Evolutionary conservation across 352 stramenopile species (phyloP).

Genomic region (Globisporangium parvum): DNA sequence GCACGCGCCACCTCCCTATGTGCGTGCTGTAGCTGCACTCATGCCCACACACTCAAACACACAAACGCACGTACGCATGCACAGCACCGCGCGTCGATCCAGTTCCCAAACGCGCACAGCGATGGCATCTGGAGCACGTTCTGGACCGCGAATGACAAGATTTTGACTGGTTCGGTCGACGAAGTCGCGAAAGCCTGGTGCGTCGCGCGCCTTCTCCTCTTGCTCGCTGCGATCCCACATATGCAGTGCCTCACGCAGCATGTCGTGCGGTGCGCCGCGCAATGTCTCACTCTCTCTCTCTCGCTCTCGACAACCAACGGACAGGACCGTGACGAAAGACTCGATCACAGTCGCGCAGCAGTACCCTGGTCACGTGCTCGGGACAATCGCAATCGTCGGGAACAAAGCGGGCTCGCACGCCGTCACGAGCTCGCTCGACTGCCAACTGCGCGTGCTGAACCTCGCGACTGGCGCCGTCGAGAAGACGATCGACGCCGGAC

Average conservation of each 20-base stretch:
- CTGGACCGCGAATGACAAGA: slow-evolving; percentile 85
- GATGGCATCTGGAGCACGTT: slow-evolving; percentile 87
- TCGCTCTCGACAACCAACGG: not conserved
- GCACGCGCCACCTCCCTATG: not conserved
- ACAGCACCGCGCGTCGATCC: slow-evolving; percentile 75
- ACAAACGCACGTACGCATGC: not conserved
- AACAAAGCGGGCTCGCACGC: slow-evolving; percentile 74
- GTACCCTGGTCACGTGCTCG: slow-evolving; percentile 78
- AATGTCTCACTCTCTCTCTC: not conserved
- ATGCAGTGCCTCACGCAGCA: not conserved
- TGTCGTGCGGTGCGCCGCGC: not conserved
- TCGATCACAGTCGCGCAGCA: slow-evolving; percentile 73
- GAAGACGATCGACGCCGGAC: slow-evolving; percentile 80
- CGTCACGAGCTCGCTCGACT: slow-evolving; percentile 79
- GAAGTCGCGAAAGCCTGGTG: slow-evolving; percentile 84
- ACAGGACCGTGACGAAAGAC: slow-evolving; percentile 63
- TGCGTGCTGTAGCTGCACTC: not conserved
- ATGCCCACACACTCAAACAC: too few relatives aligned
- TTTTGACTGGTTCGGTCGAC: slow-evolving; percentile 84
- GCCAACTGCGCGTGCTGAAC: slow-evolving; percentile 78
- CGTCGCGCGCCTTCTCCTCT: not conserved
- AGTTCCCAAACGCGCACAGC: slow-evolving; percentile 80
- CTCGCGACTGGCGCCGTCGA: slow-evolving; percentile 59
- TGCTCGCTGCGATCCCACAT: not conserved
- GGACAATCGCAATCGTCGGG: slow-evolving; percentile 79